A percentile compares a stretch with the other conserved stretches of the same genome.
These are phyloP conservation scores for Drechslera avenae DNA, from an alignment of 2,329 filamentous ascomycete species.

Conservation along the genomic window DNA sequence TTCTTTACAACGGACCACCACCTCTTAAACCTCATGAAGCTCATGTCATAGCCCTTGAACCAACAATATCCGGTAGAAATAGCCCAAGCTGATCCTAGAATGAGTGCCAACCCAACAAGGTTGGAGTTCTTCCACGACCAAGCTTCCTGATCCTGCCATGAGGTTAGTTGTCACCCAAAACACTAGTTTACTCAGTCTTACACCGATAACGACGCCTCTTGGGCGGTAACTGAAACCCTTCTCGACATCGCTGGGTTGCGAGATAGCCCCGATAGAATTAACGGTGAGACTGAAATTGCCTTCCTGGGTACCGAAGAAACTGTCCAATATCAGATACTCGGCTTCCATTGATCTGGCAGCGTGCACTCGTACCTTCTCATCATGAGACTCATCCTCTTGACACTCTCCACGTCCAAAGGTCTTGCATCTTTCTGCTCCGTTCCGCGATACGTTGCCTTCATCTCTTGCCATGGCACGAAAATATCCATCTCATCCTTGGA, in stretches of 20 bases:
- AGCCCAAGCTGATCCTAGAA: constrained; percentile 28
- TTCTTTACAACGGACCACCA: constrained; percentile 24
- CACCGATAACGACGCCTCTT: constrained; percentile 4
- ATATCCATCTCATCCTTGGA: constrained; percentile 43
- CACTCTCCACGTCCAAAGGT: constrained; percentile 62
- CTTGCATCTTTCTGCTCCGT: constrained; percentile 64
- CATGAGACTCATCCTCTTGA: constrained; percentile 77
- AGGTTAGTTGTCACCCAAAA: constrained; percentile 11
- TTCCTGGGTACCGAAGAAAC: constrained; percentile 76
- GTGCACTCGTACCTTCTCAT: constrained; percentile 68
- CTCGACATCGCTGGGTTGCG: constrained; percentile 31
- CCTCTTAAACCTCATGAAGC: constrained; percentile 27
- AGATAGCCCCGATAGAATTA: constrained; percentile 59
- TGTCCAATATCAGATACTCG: constrained; percentile 44
- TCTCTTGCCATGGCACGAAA: constrained; percentile 66
- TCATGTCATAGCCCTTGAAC: constrained; percentile 31
- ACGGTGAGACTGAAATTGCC: constrained; percentile 68
- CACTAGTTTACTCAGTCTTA: constrained; percentile 9
- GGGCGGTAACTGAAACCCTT: constrained; percentile 18
- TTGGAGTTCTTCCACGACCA: constrained; percentile 37
- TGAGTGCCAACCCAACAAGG: constrained; percentile 31
- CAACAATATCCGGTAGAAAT: constrained; percentile 29
- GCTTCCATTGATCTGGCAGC: no score
- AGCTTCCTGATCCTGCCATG: constrained; percentile 19
- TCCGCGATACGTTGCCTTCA: constrained; percentile 76